Conservation (phyloP, 345 rosid genomes). For the Leavenworthia alabamica region DNA sequence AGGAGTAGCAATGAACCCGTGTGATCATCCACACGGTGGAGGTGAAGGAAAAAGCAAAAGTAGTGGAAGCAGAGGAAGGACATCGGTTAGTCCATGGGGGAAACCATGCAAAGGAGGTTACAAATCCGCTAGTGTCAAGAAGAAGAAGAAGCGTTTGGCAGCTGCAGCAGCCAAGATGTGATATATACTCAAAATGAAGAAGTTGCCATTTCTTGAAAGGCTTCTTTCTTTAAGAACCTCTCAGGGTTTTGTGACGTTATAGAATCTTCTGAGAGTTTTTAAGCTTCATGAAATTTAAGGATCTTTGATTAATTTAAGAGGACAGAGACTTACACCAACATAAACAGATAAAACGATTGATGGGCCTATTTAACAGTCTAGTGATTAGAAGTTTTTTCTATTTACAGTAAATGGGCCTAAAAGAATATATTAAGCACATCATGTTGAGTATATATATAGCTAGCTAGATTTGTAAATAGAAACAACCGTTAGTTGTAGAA, state of each 20-base stretch:
- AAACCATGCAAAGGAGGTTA: slow-evolving; percentile 81
- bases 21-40: slow-evolving; percentile 97
- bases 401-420: too few relatives aligned
- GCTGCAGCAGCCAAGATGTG: slow-evolving; percentile 21
- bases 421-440: too few relatives aligned
- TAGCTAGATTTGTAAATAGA: too few relatives aligned
- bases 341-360: too few relatives aligned
- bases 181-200: neutral
- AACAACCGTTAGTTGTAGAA: too few relatives aligned
- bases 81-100: slow-evolving; percentile 80
- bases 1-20: slow-evolving; percentile 84
- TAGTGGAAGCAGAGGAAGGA: slow-evolving; percentile 58
- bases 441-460: too few relatives aligned
- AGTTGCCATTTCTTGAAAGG: neutral
- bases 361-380: too few relatives aligned
- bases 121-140: slow-evolving; percentile 51
- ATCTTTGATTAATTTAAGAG: neutral
- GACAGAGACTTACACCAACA: too few relatives aligned
- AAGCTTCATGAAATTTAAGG: neutral
- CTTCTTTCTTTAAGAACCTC: neutral
- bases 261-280: slow-evolving; percentile 3
- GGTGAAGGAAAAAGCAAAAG: slow-evolving; percentile 94
- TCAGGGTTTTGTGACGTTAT: neutral
- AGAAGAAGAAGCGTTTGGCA: slow-evolving; percentile 40
- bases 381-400: too few relatives aligned